phyloP scores from a whole-genome alignment of 208 protist genomes.

The Trypanosoma caninum region DNA sequence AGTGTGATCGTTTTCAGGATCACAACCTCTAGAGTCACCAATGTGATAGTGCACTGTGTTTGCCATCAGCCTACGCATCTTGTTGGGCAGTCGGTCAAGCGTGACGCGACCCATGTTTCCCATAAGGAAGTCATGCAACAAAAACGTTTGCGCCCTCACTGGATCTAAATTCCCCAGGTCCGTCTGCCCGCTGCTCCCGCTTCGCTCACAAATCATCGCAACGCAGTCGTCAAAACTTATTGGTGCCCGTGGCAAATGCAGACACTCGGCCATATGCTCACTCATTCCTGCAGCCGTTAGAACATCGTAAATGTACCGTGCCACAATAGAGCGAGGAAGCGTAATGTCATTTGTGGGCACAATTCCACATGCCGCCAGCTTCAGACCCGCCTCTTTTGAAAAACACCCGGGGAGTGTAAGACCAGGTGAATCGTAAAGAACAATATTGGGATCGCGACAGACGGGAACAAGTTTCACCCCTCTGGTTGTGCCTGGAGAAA shows the following conservation, averaged over 20 bases:
- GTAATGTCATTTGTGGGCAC: slow-evolving; percentile 84
- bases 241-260: slow-evolving; percentile 75
- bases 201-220: slow-evolving; percentile 87
- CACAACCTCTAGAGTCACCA: neutral
- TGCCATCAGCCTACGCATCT: slow-evolving; percentile 28
- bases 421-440: slow-evolving; percentile 87
- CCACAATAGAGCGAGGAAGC: slow-evolving; percentile 54
- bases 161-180: slow-evolving; percentile 80
- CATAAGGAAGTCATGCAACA: slow-evolving; percentile 84
- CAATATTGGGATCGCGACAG: slow-evolving; percentile 73
- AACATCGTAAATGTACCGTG: slow-evolving; percentile 86
- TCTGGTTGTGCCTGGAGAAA: slow-evolving; percentile 77
- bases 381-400: slow-evolving; percentile 79
- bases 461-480: slow-evolving; percentile 80
- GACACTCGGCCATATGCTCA: slow-evolving; percentile 84
- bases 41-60: slow-evolving; percentile 9
- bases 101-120: slow-evolving; percentile 82
- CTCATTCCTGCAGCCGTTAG: slow-evolving; percentile 46
- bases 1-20: neutral
- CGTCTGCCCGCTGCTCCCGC: slow-evolving; percentile 74
- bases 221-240: slow-evolving; percentile 90
- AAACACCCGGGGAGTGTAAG: slow-evolving; percentile 87
- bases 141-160: slow-evolving; percentile 60
- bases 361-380: slow-evolving; percentile 82
- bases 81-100: slow-evolving; percentile 72